phyloP scores from a whole-genome alignment of 2,329 filamentous ascomycete genomes.

The Trichophyton schoenleinii region DNA sequence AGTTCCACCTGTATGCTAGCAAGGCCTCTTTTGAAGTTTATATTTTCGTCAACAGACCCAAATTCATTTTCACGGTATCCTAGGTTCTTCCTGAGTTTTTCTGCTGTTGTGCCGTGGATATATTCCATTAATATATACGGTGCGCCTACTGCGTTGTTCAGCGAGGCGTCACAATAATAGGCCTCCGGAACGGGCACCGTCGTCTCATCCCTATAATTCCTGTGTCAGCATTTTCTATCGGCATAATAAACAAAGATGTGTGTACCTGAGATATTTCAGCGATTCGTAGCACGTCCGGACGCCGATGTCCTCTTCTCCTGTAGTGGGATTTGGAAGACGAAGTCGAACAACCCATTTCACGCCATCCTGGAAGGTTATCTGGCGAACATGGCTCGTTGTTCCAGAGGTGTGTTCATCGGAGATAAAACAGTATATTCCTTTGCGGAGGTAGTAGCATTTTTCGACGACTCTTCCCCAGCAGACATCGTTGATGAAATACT shows the following conservation, averaged over 20 bases:
- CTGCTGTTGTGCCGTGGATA: slow-evolving; percentile 5
- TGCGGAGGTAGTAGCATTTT: neutral
- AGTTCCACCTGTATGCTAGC: slow-evolving; percentile 7
- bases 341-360: slow-evolving; percentile 6
- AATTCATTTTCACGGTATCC: neutral
- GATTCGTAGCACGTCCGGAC: neutral
- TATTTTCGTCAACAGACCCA: neutral
- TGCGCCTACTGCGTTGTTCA: slow-evolving; percentile 3
- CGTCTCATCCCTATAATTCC: neutral
- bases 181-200: slow-evolving; percentile 6
- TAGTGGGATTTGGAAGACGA: neutral
- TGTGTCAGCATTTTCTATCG: neutral
- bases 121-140: slow-evolving; percentile 9
- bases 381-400: slow-evolving; percentile 1
- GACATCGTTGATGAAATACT: neutral
- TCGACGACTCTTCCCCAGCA: neutral
- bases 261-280: neutral
- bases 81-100: neutral
- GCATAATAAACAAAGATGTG: neutral
- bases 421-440: neutral
- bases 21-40: slow-evolving; percentile 4
- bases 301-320: neutral
- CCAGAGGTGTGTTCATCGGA: slow-evolving; percentile 2
- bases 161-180: neutral
- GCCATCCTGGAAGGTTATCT: slow-evolving; percentile 3